A percentile compares a stretch with the other conserved stretches of the same genome.
Conservation (phyloP, 163 green algal species). For the Prototheca wickerhamii region DNA sequence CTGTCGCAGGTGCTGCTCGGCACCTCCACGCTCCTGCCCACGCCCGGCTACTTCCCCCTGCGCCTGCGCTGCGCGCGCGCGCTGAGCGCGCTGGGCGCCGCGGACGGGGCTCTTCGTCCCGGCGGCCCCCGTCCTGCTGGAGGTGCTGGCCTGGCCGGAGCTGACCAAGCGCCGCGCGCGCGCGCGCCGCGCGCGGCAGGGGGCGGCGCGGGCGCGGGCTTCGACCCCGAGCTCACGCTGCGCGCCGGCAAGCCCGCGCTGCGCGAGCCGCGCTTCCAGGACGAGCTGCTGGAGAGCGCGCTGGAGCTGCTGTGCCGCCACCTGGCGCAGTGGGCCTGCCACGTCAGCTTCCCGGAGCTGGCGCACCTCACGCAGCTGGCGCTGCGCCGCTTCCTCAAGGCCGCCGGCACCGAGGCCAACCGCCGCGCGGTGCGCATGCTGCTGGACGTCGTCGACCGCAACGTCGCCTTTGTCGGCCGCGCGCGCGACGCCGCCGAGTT, state of each 20-base stretch:
- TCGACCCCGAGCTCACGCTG: constrained; percentile 43
- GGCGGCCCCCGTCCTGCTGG: constrained; percentile 66
- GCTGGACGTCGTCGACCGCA: constrained; percentile 54
- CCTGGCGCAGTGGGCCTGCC: constrained; percentile 64
- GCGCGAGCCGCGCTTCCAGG: constrained; percentile 57
- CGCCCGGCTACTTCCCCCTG: constrained; percentile 83
- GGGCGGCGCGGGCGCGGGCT: constrained; percentile 4
- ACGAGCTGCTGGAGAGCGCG: constrained; percentile 63
- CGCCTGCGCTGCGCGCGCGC: constrained; percentile 62
- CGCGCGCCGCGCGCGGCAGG: constrained; percentile 5
- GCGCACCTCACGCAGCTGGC: constrained; percentile 47
- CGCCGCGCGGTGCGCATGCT: constrained; percentile 38
- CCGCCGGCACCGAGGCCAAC: constrained; percentile 40
- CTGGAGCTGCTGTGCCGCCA: constrained; percentile 71
- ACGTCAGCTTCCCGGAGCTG: constrained; percentile 82
- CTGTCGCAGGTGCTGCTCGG: constrained; percentile 70
- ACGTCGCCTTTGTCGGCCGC: constrained; percentile 49
- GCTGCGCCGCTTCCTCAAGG: constrained; percentile 71
- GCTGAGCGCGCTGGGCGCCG: constrained; percentile 47
- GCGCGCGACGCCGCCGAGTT: constrained; percentile 65
- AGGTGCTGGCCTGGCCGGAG: constrained; percentile 69
- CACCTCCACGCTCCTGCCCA: constrained; percentile 69
- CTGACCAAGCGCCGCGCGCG: constrained; percentile 32
- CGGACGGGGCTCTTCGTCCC: constrained; percentile 66
- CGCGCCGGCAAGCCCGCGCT: constrained; percentile 43